Percentiles rank a stretch among this genome's conserved stretches.
These are phyloP conservation scores for Mycena chlorophos DNA, from an alignment of 768 basidiomycete genomes.

Conservation along the genomic window DNA sequence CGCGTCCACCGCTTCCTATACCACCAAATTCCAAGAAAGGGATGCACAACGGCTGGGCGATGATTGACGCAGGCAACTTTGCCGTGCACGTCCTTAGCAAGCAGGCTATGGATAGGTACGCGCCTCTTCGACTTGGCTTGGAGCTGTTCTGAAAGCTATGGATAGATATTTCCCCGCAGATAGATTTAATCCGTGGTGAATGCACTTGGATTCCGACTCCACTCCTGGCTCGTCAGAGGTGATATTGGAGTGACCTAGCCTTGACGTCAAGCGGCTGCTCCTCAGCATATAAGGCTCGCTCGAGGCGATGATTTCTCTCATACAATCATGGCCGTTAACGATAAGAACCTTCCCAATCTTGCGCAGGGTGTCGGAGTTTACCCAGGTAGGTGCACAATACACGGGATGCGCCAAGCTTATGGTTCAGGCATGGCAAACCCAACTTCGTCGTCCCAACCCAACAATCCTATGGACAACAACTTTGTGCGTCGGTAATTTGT, in stretches of 20 bases:
- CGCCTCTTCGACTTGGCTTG: too few species aligned
- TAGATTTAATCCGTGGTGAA: slow-evolving; percentile 30
- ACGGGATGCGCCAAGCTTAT: too few species aligned
- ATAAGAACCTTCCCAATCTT: slow-evolving; percentile 24
- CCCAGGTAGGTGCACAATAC: too few species aligned
- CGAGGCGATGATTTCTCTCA: background rate
- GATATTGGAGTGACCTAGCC: too few species aligned
- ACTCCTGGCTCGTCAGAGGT: slow-evolving; percentile 13
- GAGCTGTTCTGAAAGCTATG: too few species aligned
- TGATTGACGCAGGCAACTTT: slow-evolving; percentile 81
- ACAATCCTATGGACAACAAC: slow-evolving; percentile 40
- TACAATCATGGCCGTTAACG: slow-evolving; percentile 39
- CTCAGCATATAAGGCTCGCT: slow-evolving; percentile 1
- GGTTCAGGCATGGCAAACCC: slow-evolving; percentile 50
- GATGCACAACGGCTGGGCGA: slow-evolving; percentile 74
- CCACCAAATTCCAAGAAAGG: slow-evolving; percentile 64
- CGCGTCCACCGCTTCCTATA: slow-evolving; percentile 58
- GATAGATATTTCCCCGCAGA: slow-evolving; percentile 60
- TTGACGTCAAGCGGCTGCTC: slow-evolving; percentile 15
- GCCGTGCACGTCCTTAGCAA: slow-evolving; percentile 76
- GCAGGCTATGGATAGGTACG: slow-evolving; percentile 66
- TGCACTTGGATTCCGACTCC: background rate
- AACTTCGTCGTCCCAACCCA: slow-evolving; percentile 36
- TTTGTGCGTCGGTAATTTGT: too few species aligned
- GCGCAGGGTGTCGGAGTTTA: slow-evolving; percentile 38